Conservation (phyloP, 306 rosid species). For the Betula pendula region DNA sequence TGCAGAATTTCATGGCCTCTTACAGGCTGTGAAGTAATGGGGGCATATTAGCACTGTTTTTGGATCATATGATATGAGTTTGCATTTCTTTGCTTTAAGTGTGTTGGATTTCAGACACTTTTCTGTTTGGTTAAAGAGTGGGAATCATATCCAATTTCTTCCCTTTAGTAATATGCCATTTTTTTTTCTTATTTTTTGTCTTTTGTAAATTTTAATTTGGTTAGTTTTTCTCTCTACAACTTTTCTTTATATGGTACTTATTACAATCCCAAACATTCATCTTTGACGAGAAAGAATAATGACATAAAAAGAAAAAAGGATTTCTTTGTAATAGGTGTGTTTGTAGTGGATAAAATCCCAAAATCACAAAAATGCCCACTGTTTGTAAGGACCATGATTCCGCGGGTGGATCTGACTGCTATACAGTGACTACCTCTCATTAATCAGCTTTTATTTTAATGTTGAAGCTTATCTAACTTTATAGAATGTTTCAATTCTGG, state of each 20-base stretch:
- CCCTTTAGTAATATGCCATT: constrained; percentile 25
- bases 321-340: constrained; percentile 6
- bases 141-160: constrained; percentile 32
- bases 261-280: constrained; percentile 41
- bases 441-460: background rate
- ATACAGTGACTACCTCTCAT: background rate
- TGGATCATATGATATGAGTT: constrained; percentile 39
- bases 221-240: background rate
- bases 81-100: constrained; percentile 17
- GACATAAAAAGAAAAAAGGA: constrained; percentile 19
- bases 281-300: constrained; percentile 27
- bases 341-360: constrained; percentile 2
- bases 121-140: constrained; percentile 21
- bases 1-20: constrained; percentile 29
- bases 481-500: too few species aligned
- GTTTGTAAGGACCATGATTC: constrained; percentile 3
- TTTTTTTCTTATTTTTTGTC: constrained; percentile 12
- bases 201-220: background rate
- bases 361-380: constrained; percentile 26
- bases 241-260: constrained; percentile 8
- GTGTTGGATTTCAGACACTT: constrained; percentile 24
- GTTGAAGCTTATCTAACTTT: too few species aligned
- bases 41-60: constrained; percentile 45
- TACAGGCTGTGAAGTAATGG: constrained; percentile 87
- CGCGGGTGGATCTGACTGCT: constrained; percentile 6